A percentile compares a stretch with the other conserved stretches of the same genome.
phyloP scores from a whole-genome alignment of 2,329 filamentous ascomycete species.

The Colletotrichum costaricense region DNA sequence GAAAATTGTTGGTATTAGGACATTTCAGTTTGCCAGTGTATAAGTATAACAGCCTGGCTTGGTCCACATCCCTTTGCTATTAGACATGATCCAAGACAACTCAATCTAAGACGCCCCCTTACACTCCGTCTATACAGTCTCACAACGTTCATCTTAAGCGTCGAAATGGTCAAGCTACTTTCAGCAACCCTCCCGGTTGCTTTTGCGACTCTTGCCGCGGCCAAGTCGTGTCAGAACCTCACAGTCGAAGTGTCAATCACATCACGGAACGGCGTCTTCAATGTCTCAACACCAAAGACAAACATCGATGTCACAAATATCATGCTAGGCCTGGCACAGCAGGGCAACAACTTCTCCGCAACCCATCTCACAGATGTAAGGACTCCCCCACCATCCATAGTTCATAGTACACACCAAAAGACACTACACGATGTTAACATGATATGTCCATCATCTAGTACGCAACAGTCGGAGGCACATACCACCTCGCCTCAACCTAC shows the following conservation, averaged over 20 bases:
- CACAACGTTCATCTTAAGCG: background rate
- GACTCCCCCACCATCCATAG: background rate
- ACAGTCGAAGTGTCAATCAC: slow-evolving; percentile 67
- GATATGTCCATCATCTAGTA: slow-evolving; percentile 48
- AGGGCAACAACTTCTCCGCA: slow-evolving; percentile 61
- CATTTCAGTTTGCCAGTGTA: background rate
- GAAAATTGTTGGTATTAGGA: background rate
- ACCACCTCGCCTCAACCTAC: slow-evolving; percentile 70
- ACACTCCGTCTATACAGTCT: background rate
- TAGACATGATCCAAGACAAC: background rate
- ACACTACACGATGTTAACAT: background rate
- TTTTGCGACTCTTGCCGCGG: slow-evolving; percentile 43
- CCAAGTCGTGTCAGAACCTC: slow-evolving; percentile 58
- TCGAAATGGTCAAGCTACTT: slow-evolving; percentile 39
- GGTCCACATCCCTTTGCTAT: background rate
- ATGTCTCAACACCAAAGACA: slow-evolving; percentile 56
- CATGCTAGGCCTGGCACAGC: slow-evolving; percentile 58
- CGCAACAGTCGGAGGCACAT: slow-evolving; percentile 61
- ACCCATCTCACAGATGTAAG: slow-evolving; percentile 56
- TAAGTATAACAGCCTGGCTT: background rate
- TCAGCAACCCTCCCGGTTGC: slow-evolving; percentile 37
- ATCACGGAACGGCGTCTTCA: slow-evolving; percentile 65
- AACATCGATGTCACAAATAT: slow-evolving; percentile 70
- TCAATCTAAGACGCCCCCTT: background rate
- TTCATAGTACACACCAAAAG: background rate